Percentiles rank a stretch among this genome's conserved stretches.
phyloP scores from a whole-genome alignment of 257 asterid species.

The Solanum virginianum region DNA sequence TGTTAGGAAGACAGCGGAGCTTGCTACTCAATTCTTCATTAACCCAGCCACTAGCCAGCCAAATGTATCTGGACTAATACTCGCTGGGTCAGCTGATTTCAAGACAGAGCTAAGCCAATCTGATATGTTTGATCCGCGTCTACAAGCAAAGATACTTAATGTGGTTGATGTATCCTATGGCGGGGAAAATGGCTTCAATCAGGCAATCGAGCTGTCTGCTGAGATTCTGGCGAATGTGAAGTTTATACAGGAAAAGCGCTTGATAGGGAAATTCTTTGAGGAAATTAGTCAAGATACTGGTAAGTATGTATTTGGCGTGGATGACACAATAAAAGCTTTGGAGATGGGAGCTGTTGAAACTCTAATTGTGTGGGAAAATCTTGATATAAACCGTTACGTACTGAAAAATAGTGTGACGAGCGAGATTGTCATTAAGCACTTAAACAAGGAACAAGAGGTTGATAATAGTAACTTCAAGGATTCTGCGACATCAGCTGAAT shows the following conservation, averaged over 20 bases:
- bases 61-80: conserved; percentile 30
- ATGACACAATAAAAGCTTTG: conserved; percentile 30
- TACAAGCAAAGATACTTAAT: conserved; percentile 34
- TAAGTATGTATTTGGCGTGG: conserved; percentile 34
- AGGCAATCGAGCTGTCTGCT: conserved; percentile 33
- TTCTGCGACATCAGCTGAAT: conserved; percentile 16
- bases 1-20: conserved; percentile 37
- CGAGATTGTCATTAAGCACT: conserved; percentile 23
- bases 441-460: conserved; percentile 27
- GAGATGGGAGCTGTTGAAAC: conserved; percentile 45
- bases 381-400: conserved; percentile 24
- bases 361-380: conserved; percentile 35
- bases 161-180: conserved; percentile 40
- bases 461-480: conserved; percentile 27
- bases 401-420: conserved; percentile 12
- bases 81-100: conserved; percentile 40
- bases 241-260: conserved; percentile 31
- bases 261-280: conserved; percentile 38
- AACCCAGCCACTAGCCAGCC: conserved; percentile 41
- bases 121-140: conserved; percentile 38
- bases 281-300: conserved; percentile 42
- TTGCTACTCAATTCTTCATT: conserved; percentile 33
- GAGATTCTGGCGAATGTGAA: conserved; percentile 36
- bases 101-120: conserved; percentile 37
- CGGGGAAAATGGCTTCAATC: conserved; percentile 39